Percentiles rank a stretch among this genome's conserved stretches.
Evolutionary conservation across 164 flowering plant species (phyloP).

Genomic region (Taxillus chinensis): DNA sequence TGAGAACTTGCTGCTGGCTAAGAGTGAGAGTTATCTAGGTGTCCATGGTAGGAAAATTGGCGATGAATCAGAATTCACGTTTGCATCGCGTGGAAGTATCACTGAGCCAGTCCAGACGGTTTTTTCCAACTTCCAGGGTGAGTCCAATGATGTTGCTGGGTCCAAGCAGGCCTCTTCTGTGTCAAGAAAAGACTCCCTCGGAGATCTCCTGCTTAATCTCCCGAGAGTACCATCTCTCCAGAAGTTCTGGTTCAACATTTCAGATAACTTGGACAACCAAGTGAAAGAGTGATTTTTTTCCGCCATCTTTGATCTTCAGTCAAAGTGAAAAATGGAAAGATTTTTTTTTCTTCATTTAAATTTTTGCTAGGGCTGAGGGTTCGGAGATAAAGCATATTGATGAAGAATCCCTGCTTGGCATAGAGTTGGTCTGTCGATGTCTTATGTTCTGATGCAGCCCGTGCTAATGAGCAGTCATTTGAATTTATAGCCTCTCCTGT

Average conservation of each 20-base stretch:
- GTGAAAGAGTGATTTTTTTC: background rate
- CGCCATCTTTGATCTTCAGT: too few relatives aligned
- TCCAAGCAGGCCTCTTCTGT: constrained; percentile 13
- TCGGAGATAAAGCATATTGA: background rate
- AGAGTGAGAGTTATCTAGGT: background rate
- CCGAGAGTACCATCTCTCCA: constrained; percentile 35
- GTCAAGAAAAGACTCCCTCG: constrained; percentile 28
- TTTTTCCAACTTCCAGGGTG: background rate
- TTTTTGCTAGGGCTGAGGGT: background rate
- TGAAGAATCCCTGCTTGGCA: background rate
- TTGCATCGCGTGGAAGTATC: background rate
- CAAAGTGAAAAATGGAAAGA: too few relatives aligned
- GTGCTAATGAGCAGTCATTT: too few relatives aligned
- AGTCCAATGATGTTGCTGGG: constrained; percentile 5
- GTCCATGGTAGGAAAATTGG: background rate
- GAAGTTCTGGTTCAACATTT: constrained; percentile 17
- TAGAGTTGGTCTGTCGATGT: background rate
- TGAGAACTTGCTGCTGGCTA: background rate
- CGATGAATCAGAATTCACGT: background rate
- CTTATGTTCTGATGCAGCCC: too few relatives aligned
- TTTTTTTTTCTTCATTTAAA: background rate
- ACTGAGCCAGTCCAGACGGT: background rate
- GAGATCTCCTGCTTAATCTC: constrained; percentile 28
- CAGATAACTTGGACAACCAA: constrained; percentile 14
- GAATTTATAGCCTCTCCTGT: too few relatives aligned